These are phyloP conservation scores for Aspergillus pseudoglaucus DNA, from an alignment of 2,329 filamentous ascomycete species.

Conservation along the genomic window DNA sequence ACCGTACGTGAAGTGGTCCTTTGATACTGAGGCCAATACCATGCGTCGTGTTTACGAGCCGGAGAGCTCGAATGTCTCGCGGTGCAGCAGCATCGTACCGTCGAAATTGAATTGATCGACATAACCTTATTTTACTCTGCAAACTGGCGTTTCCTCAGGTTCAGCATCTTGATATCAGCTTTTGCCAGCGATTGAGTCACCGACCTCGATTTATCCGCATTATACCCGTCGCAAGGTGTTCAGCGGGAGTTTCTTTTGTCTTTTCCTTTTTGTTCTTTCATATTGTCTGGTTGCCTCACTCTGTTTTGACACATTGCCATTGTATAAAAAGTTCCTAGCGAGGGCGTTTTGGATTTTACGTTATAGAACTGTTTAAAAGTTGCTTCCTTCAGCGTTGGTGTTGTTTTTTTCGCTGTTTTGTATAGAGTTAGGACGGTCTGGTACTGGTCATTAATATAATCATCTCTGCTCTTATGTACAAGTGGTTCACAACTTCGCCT, in stretches of 20 bases:
- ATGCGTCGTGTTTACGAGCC: constrained; percentile 30
- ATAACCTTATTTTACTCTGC: neutral
- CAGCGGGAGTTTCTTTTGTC: constrained; percentile 2
- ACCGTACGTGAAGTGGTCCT: constrained; percentile 45
- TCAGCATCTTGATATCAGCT: constrained; percentile 1
- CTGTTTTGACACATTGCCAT: neutral
- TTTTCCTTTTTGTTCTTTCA: neutral
- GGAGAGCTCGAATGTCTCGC: constrained; percentile 30
- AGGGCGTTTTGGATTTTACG: constrained; percentile 2
- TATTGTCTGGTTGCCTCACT: neutral
- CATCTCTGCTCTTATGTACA: neutral
- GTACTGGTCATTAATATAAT: neutral
- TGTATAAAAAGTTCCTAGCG: neutral
- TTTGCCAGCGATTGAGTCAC: neutral
- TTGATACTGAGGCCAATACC: constrained; percentile 34
- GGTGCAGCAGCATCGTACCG: constrained; percentile 28
- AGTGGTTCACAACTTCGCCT: constrained; percentile 21
- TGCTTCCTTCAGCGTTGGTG: neutral
- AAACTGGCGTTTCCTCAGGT: neutral
- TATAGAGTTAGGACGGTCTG: neutral
- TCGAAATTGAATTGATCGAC: constrained; percentile 19
- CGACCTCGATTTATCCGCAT: neutral
- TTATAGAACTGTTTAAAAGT: neutral
- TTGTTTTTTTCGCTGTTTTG: neutral
- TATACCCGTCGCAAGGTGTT: neutral